Base-by-base conservation (phyloP, 208 protist genomes). In the Blastocrithidia nonstop region DNA sequence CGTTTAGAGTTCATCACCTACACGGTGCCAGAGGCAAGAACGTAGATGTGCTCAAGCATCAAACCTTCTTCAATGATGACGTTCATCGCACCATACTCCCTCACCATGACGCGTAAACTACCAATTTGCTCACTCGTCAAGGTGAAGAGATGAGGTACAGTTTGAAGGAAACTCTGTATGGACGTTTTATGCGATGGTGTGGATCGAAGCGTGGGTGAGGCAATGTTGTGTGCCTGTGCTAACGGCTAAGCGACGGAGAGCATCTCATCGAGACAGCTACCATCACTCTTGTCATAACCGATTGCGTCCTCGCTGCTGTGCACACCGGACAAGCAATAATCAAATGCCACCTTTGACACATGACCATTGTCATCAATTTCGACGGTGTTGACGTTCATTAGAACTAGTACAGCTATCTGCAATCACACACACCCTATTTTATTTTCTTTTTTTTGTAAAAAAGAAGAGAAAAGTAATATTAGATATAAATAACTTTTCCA, bases 1-100 rank as follows among this genome's bases (percentile, higher is more conserved):
- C 61, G 71, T 48, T 70, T 83, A 6, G 78, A 72, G 58, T 85
- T 85, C 67, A 88, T 85, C 49, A 88, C 79, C 44, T 88, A 74
- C 17, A 88, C 71, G 0, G 71, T 83, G 27, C 79, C 79, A 2
- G 74, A 85, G 2, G 71, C 79, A 5, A 88, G 42, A 5, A 88
- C 74, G 54, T 80, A 88, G 15, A 88, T 66, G 44, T 88, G 75
- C 58, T 79, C 56, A 16, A 88, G 60, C 9, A 62, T 36, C 31
- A 47, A 43, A 0, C 79, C 74, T 27, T 85, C 74, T 32, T 84
- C 74, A 26, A 85, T 68, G 48, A 88, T 70, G 44, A 80, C 62
- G 48, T 88, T 67, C 64, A 88, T 74, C 31, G 61, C 64, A n/a
- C 78, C 70, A 49, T 88, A 88, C 54, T 88, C 78, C 22, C 78